A percentile compares a stretch with the other conserved stretches of the same genome.
Conservation (phyloP, 2,329 filamentous ascomycete species). For the Exophiala oligosperma region DNA sequence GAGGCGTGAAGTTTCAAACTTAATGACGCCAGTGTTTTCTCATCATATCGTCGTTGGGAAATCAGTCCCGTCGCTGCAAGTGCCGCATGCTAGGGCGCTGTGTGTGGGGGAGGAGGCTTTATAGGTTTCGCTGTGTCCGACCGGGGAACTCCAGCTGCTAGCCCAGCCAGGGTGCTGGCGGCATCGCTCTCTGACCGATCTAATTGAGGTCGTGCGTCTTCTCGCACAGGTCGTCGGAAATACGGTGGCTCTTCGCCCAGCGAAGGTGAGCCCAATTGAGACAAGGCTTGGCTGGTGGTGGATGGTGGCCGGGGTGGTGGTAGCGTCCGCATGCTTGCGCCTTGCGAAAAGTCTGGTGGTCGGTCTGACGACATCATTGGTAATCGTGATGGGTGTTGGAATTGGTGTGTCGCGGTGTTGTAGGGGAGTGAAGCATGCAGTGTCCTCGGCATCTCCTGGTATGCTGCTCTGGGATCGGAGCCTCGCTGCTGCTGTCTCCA, state of each 20-base stretch:
- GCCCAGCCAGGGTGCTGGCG: conserved; percentile 24
- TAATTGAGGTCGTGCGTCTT: conserved; percentile 10
- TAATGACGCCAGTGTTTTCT: neutral
- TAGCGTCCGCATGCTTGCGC: conserved; percentile 12
- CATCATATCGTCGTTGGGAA: conserved; percentile 11
- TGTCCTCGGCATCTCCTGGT: conserved; percentile 13
- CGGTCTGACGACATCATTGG: conserved; percentile 18
- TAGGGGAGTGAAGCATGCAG: conserved; percentile 11
- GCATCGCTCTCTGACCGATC: conserved; percentile 28
- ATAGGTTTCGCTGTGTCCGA: conserved; percentile 9
- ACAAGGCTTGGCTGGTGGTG: neutral
- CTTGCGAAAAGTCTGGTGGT: conserved; percentile 11
- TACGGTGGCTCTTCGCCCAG: conserved; percentile 6
- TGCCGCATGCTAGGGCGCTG: conserved; percentile 1
- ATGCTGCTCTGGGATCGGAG: conserved; percentile 13
- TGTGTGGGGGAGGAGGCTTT: conserved; percentile 6
- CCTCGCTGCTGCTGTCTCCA: conserved; percentile 21
- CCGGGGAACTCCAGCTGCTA: conserved; percentile 19
- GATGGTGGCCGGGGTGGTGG: conserved; percentile 19
- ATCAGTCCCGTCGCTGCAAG: conserved; percentile 3
- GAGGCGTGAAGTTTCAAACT: neutral
- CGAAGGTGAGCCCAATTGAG: conserved; percentile 11
- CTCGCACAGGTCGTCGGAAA: conserved; percentile 12
- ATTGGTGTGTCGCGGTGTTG: conserved; percentile 8
- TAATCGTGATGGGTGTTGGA: conserved; percentile 10